Conservation (phyloP, 2,329 filamentous ascomycete species). For the Pestalotiopsis sp. region DNA sequence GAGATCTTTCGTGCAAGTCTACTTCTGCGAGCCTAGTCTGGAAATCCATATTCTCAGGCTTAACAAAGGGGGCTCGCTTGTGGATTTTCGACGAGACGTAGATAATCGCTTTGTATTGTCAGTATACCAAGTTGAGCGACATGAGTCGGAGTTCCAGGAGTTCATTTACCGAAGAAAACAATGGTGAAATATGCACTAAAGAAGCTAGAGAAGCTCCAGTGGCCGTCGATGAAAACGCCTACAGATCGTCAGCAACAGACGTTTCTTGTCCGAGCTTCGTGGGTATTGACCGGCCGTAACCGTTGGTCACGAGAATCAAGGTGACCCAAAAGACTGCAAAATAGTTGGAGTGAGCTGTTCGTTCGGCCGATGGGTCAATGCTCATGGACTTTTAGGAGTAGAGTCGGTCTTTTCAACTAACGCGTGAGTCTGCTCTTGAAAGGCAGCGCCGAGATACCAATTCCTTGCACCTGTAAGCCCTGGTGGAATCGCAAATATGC, state of each 20-base stretch:
- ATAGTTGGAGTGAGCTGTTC: not conserved
- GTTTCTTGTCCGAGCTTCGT: not conserved
- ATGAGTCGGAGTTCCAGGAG: not conserved
- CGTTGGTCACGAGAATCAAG: not conserved
- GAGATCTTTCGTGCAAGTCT: not conserved
- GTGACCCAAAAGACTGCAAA: not conserved
- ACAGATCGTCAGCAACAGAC: not conserved
- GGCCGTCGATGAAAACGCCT: not conserved
- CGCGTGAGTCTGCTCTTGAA: not conserved
- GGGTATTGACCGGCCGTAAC: not conserved
- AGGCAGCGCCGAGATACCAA: not conserved
- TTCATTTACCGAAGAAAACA: not conserved
- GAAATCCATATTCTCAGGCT: not conserved
- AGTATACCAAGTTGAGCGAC: not conserved
- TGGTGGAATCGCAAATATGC: not conserved
- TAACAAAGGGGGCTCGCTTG: not conserved
- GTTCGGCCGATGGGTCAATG: not conserved
- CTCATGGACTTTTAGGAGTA: not conserved
- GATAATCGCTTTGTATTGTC: not conserved
- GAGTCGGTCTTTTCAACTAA: not conserved
- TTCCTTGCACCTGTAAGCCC: not conserved
- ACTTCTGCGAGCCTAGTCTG: not conserved
- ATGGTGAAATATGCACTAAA: not conserved
- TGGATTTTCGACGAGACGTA: not conserved
- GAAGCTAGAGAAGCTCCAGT: not conserved